phyloP scores from a whole-genome alignment of 176 grass and related monocot species.

The Secale cereale region DNA sequence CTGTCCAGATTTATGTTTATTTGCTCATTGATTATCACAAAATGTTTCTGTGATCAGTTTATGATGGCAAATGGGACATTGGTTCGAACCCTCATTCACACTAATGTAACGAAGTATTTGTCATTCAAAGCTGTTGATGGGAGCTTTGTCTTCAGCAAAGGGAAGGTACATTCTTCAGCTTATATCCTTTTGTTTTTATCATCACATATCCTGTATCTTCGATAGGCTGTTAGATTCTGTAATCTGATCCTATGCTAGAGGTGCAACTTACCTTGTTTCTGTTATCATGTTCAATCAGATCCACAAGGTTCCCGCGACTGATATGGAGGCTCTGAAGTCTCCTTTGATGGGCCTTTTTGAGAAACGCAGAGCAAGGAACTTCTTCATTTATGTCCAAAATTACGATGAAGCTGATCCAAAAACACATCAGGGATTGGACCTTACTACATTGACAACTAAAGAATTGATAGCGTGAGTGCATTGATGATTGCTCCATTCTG shows the following conservation, averaged over 20 bases:
- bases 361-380: slow-evolving; percentile 85
- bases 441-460: slow-evolving; percentile 67
- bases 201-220: neutral
- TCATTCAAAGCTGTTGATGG: slow-evolving; percentile 95
- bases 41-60: slow-evolving; percentile 51
- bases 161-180: slow-evolving; percentile 52
- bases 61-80: slow-evolving; percentile 98
- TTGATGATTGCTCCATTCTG: slow-evolving; percentile 7
- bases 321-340: slow-evolving; percentile 91
- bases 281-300: slow-evolving; percentile 46
- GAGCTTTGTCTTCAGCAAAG: slow-evolving; percentile 92
- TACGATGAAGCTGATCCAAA: slow-evolving; percentile 80
- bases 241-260: slow-evolving; percentile 6
- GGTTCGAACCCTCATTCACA: slow-evolving; percentile 84
- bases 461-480: slow-evolving; percentile 76
- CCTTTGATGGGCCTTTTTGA: slow-evolving; percentile 95
- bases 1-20: slow-evolving; percentile 5
- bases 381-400: slow-evolving; percentile 94
- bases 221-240: neutral
- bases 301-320: slow-evolving; percentile 90
- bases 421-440: slow-evolving; percentile 89
- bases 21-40: slow-evolving; percentile 13
- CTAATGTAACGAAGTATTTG: slow-evolving; percentile 84
- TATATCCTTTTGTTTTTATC: slow-evolving; percentile 9
- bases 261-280: slow-evolving; percentile 12